phyloP scores from a whole-genome alignment of 2,329 filamentous ascomycete species.

The Cryphonectria radicalis region DNA sequence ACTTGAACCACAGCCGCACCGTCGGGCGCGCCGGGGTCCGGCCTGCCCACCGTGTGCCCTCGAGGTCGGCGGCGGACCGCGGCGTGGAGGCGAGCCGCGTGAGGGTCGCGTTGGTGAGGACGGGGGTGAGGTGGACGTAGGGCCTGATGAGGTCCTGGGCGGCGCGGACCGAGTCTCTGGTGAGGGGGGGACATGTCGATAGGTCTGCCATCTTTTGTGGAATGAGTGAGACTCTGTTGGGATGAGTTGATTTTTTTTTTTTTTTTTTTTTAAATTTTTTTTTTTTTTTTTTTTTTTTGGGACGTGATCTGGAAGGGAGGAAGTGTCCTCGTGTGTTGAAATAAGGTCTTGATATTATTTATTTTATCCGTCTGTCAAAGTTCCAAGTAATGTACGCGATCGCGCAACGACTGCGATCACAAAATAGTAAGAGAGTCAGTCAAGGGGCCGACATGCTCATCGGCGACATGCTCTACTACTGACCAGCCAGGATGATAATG shows the following conservation, averaged over 20 bases:
- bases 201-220: constrained; percentile 54
- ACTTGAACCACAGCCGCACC: constrained; percentile 88
- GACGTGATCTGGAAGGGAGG: too few relatives aligned
- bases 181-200: constrained; percentile 65
- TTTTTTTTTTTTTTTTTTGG: not conserved
- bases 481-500: not conserved
- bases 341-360: not conserved
- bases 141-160: constrained; percentile 75
- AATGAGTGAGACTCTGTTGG: not conserved
- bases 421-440: not conserved
- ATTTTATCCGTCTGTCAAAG: not conserved
- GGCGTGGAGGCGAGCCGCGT: constrained; percentile 74
- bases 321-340: not conserved
- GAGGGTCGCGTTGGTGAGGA: constrained; percentile 79
- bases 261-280: too few relatives aligned
- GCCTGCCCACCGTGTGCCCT: constrained; percentile 60
- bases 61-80: constrained; percentile 52
- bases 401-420: not conserved
- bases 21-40: constrained; percentile 62
- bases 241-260: too few relatives aligned
- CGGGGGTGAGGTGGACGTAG: constrained; percentile 81
- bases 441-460: not conserved
- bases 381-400: not conserved
- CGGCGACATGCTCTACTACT: not conserved
- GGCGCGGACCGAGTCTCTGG: constrained; percentile 69